Percentiles rank a stretch among this genome's conserved stretches.
phyloP scores from a whole-genome alignment of 352 stramenopile genomes.

The Phytophthora sp. region DNA sequence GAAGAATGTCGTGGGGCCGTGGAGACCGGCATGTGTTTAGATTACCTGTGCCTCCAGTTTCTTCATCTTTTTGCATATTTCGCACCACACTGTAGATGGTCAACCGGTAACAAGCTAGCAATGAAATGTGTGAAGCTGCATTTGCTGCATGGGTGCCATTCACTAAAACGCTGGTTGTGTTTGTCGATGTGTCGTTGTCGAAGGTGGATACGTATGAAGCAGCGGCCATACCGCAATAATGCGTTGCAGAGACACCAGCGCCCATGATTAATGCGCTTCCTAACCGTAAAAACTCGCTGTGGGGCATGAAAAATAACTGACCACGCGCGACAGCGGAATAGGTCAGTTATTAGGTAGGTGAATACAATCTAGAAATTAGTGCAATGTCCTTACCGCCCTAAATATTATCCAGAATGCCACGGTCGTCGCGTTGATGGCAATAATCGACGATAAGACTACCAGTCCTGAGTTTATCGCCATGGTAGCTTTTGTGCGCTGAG shows the following conservation, averaged over 20 bases:
- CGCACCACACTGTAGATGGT: constrained; percentile 38
- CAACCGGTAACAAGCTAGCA: constrained; percentile 63
- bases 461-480: constrained; percentile 47
- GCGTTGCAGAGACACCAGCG: constrained; percentile 59
- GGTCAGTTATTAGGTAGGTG: constrained; percentile 9
- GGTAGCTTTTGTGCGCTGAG: constrained; percentile 47
- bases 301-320: constrained; percentile 67
- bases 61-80: too few relatives aligned
- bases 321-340: too few relatives aligned
- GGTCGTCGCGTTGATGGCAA: constrained; percentile 62
- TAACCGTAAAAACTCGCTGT: constrained; percentile 51
- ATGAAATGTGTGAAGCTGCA: constrained; percentile 46
- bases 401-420: constrained; percentile 76
- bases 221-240: constrained; percentile 58
- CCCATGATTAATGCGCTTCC: constrained; percentile 67
- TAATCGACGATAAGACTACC: constrained; percentile 50
- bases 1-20: too few relatives aligned
- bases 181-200: constrained; percentile 42
- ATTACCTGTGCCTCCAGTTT: too few relatives aligned
- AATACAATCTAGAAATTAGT: too few relatives aligned
- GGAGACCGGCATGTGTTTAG: too few relatives aligned
- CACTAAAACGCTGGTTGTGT: constrained; percentile 38
- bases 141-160: constrained; percentile 32
- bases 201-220: constrained; percentile 38
- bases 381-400: constrained; percentile 50